phyloP scores from a whole-genome alignment of 2,329 filamentous ascomycete genomes.

The Aspergillus pseudoviridinutans region DNA sequence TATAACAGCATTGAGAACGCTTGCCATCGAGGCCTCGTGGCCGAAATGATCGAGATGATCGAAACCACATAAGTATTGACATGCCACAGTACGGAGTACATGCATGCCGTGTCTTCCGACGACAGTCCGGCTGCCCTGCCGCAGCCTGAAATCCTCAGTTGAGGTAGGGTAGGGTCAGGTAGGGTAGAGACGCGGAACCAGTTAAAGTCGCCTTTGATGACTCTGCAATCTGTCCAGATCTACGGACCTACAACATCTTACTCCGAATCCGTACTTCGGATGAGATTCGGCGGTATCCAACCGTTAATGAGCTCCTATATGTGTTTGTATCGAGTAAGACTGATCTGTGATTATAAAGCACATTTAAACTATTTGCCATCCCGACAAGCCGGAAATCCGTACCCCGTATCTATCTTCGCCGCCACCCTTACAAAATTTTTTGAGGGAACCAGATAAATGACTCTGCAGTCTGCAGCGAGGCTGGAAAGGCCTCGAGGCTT shows the following conservation, averaged over 20 bases:
- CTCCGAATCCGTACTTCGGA: neutral
- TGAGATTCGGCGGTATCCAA: neutral
- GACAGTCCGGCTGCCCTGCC: neutral
- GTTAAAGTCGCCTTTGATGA: neutral
- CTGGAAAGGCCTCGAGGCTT: constrained; percentile 9
- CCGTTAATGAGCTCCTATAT: neutral
- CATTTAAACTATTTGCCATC: constrained; percentile 1
- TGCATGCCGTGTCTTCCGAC: constrained; percentile 6
- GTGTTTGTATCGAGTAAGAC: neutral
- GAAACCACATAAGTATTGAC: neutral
- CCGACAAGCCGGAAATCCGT: constrained; percentile 1
- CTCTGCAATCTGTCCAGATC: neutral
- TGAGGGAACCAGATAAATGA: constrained; percentile 5
- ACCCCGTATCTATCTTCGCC: constrained; percentile 1
- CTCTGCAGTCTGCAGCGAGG: constrained; percentile 9
- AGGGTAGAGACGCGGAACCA: neutral
- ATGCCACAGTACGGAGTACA: neutral
- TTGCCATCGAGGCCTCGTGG: neutral
- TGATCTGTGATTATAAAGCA: neutral
- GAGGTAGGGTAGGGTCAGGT: neutral
- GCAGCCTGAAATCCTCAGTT: neutral
- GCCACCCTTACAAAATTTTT: constrained; percentile 5
- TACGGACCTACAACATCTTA: neutral
- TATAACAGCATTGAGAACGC: neutral
- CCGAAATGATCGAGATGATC: neutral